Base-by-base conservation (phyloP, 768 basidiomycete genomes). In the Rubroboletus pulcherrimus region DNA sequence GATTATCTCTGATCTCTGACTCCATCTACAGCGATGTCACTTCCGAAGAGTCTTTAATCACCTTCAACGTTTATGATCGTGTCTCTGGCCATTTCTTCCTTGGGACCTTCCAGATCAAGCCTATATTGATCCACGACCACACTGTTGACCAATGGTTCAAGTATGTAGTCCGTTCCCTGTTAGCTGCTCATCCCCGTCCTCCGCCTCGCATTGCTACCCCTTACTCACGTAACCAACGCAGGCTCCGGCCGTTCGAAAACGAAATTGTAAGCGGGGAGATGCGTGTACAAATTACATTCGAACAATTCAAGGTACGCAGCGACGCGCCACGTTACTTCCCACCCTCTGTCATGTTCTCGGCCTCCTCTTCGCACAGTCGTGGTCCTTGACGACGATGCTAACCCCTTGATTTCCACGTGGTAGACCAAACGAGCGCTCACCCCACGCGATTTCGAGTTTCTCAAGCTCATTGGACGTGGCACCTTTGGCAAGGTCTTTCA, bases 401-500 rank as follows among this genome's bases (percentile, higher is more conserved):
- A 63, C 51, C 19, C 7, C 29, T 55, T 51, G 26, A 39, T 56
- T 53, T 59, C 54, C 62, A 60, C 58, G 53, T 62, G 61, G 49
- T 70, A 93, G 91, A 89, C 84, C 45, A 93, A 90, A 75, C 85
- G 86, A 43, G 84, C 90, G 6, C 81, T 98, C 48, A 89, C 85
- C n/a, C 94, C 95, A 31, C 86, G 90, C 67, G 96, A 98, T 70
- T 99, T 99, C 66, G 96, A 98, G 69, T 97, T 98, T 76, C 85
- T 99, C 67, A 97, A 97, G 72, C 89, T 99, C 54, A 98, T 99
- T 73, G 97, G 97, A 54, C 86, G 94, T 47, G 97, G 97, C 2
- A 98, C 97, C 0, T 99, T 99, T 70, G 97, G 95, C 46, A 91
- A 93, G 52, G 97, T 99, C 19, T 98, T 98, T 80, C 97, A 99